These are phyloP conservation scores for Onygena corvina DNA, from an alignment of 2,329 filamentous ascomycete genomes.

Conservation along the genomic window DNA sequence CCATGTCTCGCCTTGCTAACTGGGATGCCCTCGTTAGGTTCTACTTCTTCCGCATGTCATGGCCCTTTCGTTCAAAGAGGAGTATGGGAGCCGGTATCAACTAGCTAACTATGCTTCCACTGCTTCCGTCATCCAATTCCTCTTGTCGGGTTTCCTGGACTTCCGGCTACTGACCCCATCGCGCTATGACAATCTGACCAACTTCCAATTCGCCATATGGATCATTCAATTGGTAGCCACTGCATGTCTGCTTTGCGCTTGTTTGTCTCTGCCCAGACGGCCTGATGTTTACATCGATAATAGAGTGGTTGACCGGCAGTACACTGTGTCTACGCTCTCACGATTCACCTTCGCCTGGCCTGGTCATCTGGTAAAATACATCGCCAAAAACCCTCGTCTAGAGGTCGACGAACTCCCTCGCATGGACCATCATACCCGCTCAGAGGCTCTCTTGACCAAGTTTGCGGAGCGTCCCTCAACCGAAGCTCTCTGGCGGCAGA, in stretches of 20 bases:
- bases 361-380: background rate
- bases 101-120: conserved; percentile 2
- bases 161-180: background rate
- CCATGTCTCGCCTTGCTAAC: background rate
- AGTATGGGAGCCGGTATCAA: background rate
- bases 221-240: background rate
- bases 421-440: conserved; percentile 1
- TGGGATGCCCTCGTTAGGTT: background rate
- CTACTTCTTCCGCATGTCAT: background rate
- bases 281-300: conserved; percentile 4
- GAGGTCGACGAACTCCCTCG: conserved; percentile 1
- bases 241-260: background rate
- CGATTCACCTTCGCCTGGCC: conserved; percentile 6
- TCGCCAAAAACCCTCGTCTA: conserved; percentile 3
- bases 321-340: background rate
- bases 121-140: conserved; percentile 1
- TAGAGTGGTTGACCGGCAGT: conserved; percentile 6
- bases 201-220: background rate
- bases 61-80: background rate
- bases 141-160: background rate
- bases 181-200: background rate
- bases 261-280: background rate
- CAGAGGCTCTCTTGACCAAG: background rate
- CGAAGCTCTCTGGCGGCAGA: background rate
- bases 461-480: background rate